Evolutionary conservation across 352 stramenopile species (phyloP), one percentile per base, ranked within the genome.

Genomic region (Phytophthora boehmeriae): DNA sequence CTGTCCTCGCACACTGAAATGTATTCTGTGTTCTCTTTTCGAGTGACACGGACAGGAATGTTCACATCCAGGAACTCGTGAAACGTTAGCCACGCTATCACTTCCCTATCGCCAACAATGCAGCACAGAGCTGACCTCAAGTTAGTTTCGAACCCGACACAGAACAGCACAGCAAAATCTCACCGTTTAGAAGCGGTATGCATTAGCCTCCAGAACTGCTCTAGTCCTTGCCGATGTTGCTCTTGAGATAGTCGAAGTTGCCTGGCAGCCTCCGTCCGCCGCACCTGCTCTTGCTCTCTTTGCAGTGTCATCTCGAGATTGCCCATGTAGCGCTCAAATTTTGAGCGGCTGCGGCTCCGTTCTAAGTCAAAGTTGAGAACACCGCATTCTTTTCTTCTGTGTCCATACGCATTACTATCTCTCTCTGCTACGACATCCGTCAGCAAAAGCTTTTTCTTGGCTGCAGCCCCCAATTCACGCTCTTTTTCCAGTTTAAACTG

Each of bases 371-470:
- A 16, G 14, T 50, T 59, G 25, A 69, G 41, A 19, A 54, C 35
- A 16, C 41, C 45, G 3, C 44, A 14, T 35, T 16, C 25, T 14
- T 51, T 43, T 22, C 25, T 49, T 27, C 10, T 44, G 14, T 1
- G 41, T 30, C 23, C 36, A n/a, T 28, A 19, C 8, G 11, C 16
- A n/a, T 32, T 57, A 10, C 16, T 50, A 22, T 19, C 22, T 25
- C 25, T 23, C 5, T 59, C 47, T 39, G 55, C 28, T 23, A 34
- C 50, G 19, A 63, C 49, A 17, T 77, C 68, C 9, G 65, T 51
- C 19, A 93, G 66, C 17, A 93, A 45, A 13, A 93, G 55, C 45
- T 85, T 83, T 55, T 89, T 94, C 68, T 91, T 91, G 9, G 80
- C 83, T 1, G 63, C 51, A 20, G 84, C 59, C 10, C 74, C 71